Conservation (phyloP, 2,329 filamentous ascomycete genomes). For the Xylaria sp. region DNA sequence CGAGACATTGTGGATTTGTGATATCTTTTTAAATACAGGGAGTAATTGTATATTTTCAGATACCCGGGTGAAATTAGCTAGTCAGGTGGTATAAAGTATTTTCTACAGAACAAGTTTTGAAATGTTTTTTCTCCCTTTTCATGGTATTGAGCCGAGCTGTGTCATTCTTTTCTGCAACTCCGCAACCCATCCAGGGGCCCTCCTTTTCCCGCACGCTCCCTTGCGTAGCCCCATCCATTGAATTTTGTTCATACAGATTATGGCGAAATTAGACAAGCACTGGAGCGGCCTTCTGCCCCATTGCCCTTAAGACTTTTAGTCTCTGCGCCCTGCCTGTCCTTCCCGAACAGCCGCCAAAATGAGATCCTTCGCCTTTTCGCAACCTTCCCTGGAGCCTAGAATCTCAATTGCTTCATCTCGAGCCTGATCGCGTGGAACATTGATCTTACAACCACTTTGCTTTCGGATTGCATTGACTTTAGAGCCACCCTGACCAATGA, state of each 20-base stretch:
- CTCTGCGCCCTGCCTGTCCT: conserved; percentile 54
- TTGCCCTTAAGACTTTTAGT: conserved; percentile 42
- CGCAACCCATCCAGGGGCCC: background rate
- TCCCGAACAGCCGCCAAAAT: conserved; percentile 85
- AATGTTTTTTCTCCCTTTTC: conserved; percentile 22
- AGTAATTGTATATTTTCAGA: conserved; percentile 13
- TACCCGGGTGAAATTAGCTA: conserved; percentile 17
- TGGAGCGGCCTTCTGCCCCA: background rate
- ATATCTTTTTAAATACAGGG: background rate
- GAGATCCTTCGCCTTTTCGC: conserved; percentile 87
- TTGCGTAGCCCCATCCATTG: background rate
- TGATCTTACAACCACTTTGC: conserved; percentile 92
- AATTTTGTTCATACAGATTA: conserved; percentile 34
- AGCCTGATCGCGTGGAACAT: conserved; percentile 84
- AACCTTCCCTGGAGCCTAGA: conserved; percentile 78
- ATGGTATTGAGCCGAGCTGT: conserved; percentile 22
- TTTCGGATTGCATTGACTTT: conserved; percentile 94
- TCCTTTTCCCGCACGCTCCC: background rate
- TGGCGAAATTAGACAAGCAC: background rate
- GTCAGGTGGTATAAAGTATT: conserved; percentile 7
- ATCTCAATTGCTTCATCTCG: conserved; percentile 89
- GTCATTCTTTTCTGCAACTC: conserved; percentile 25
- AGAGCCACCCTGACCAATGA: conserved; percentile 88
- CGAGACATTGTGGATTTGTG: too few species aligned
- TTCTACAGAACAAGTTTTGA: conserved; percentile 16